Evolutionary conservation across 2,329 filamentous ascomycete genomes (phyloP).

Genomic region (Lasiodiplodia citricola): DNA sequence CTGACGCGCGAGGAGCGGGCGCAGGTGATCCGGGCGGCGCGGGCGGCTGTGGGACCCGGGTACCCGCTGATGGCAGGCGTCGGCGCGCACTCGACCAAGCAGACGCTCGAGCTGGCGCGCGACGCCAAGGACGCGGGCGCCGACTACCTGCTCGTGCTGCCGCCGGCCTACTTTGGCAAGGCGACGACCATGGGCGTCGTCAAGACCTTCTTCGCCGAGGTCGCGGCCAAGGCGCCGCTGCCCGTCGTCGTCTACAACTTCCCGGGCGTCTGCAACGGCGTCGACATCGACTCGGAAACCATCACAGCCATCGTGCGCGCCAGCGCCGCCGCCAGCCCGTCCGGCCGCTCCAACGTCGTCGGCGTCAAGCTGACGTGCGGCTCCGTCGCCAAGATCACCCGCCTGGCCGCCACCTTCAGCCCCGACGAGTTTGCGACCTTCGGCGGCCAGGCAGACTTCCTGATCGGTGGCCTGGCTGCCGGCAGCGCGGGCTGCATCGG

Average conservation of each 20-base stretch:
- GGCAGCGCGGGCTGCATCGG: constrained; percentile 62
- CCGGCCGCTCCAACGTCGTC: constrained; percentile 49
- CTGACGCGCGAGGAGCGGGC: constrained; percentile 51
- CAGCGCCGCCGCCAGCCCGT: constrained; percentile 51
- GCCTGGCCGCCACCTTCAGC: constrained; percentile 58
- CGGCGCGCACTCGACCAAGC: constrained; percentile 49
- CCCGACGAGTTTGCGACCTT: constrained; percentile 67
- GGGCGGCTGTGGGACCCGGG: constrained; percentile 46
- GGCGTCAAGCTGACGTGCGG: constrained; percentile 75
- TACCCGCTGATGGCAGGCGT: constrained; percentile 53
- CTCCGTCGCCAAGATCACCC: constrained; percentile 73
- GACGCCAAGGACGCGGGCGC: constrained; percentile 49
- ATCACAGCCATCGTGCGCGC: constrained; percentile 51
- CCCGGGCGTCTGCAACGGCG: constrained; percentile 68
- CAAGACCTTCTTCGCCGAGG: constrained; percentile 48
- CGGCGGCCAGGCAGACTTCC: constrained; percentile 75
- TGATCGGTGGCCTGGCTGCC: constrained; percentile 61
- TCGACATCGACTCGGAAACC: constrained; percentile 65
- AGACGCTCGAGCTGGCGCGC: constrained; percentile 49
- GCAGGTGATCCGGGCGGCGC: constrained; percentile 44
- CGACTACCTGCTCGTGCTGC: constrained; percentile 50
- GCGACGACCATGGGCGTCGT: constrained; percentile 49
- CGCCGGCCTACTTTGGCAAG: constrained; percentile 45
- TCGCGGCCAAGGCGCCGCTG: constrained; percentile 64
- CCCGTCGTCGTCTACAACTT: constrained; percentile 77